Evolutionary conservation across 176 grass and related monocot genomes (phyloP).

Genomic region (Aegilops speltoides): DNA sequence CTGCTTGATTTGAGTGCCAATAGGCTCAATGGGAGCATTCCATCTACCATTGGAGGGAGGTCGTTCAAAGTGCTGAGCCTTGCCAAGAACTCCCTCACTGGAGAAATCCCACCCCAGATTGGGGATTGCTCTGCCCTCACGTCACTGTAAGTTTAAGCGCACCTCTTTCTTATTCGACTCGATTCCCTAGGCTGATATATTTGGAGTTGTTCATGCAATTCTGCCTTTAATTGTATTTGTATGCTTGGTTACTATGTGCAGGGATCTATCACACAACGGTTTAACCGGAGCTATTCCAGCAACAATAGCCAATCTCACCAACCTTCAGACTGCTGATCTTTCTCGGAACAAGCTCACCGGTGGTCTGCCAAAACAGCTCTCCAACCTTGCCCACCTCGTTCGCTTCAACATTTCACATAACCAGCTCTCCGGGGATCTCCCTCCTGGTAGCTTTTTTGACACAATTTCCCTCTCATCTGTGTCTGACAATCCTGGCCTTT

Average conservation of each 20-base stretch:
- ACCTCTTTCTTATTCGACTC: slow-evolving; percentile 11
- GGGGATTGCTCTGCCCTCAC: slow-evolving; percentile 66
- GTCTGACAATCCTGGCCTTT: slow-evolving; percentile 78
- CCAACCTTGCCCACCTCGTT: slow-evolving; percentile 65
- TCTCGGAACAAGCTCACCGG: slow-evolving; percentile 80
- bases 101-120: slow-evolving; percentile 71
- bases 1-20: slow-evolving; percentile 75
- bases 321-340: slow-evolving; percentile 66
- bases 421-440: slow-evolving; percentile 82
- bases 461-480: slow-evolving; percentile 77
- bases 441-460: slow-evolving; percentile 89
- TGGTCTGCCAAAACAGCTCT: slow-evolving; percentile 73
- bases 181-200: background rate
- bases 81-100: slow-evolving; percentile 67
- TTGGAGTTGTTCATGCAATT: slow-evolving; percentile 4
- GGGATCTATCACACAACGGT: slow-evolving; percentile 90
- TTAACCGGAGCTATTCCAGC: slow-evolving; percentile 78
- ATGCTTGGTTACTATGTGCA: slow-evolving; percentile 45
- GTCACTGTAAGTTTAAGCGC: slow-evolving; percentile 65
- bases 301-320: slow-evolving; percentile 61
- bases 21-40: slow-evolving; percentile 65
- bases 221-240: background rate
- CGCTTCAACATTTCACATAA: slow-evolving; percentile 92
- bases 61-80: slow-evolving; percentile 73
- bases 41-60: slow-evolving; percentile 44